Percentiles rank a stretch among this genome's conserved stretches.
phyloP scores from a whole-genome alignment of 2,329 filamentous ascomycete species.

The Verticillium klebahnii region DNA sequence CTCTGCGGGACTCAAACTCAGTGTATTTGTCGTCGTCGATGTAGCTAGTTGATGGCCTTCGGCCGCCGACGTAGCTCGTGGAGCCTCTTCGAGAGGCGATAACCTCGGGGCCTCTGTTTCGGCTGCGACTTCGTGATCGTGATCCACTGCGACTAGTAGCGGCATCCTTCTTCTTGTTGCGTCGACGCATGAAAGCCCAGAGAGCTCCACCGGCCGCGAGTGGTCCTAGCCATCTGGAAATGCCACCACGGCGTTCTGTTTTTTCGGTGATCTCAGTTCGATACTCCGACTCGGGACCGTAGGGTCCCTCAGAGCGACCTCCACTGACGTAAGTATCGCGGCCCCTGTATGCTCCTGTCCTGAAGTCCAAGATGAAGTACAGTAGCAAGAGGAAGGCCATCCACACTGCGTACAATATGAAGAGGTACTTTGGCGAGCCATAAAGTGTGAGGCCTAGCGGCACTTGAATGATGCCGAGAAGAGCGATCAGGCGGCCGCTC shows the following conservation, averaged over 20 bases:
- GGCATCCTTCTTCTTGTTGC: slow-evolving; percentile 31
- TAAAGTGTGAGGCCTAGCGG: slow-evolving; percentile 88
- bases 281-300: slow-evolving; percentile 35
- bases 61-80: slow-evolving; percentile 52
- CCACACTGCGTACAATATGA: slow-evolving; percentile 81
- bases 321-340: slow-evolving; percentile 52
- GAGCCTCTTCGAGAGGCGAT: slow-evolving; percentile 48
- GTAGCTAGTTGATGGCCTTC: slow-evolving; percentile 36
- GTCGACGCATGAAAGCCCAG: slow-evolving; percentile 39
- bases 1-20: slow-evolving; percentile 32
- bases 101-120: slow-evolving; percentile 40
- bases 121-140: slow-evolving; percentile 28
- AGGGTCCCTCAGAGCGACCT: slow-evolving; percentile 49
- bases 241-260: slow-evolving; percentile 21
- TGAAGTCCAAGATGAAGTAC: slow-evolving; percentile 78
- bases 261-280: slow-evolving; percentile 30
- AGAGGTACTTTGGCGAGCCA: slow-evolving; percentile 79
- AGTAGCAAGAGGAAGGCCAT: slow-evolving; percentile 65
- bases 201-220: slow-evolving; percentile 48
- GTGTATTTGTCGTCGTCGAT: slow-evolving; percentile 62
- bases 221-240: slow-evolving; percentile 44
- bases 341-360: slow-evolving; percentile 50
- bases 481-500: slow-evolving; percentile 70
- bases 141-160: slow-evolving; percentile 34
- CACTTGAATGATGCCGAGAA: slow-evolving; percentile 83